Percentiles rank a stretch among this genome's conserved stretches.
phyloP scores from a whole-genome alignment of 2,329 filamentous ascomycete species.

The Alternaria angustiovoidea region DNA sequence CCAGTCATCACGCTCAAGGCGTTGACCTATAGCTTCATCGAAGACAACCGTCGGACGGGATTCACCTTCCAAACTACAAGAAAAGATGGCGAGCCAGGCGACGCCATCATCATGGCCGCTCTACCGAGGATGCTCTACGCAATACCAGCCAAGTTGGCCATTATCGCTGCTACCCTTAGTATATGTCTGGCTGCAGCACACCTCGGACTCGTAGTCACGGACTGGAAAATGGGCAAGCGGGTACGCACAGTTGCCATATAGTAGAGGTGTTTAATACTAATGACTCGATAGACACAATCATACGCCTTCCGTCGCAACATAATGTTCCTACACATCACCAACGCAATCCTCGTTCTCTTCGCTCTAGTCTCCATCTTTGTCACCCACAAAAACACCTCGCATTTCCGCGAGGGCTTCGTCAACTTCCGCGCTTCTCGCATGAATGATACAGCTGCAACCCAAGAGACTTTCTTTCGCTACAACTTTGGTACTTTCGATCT shows the following conservation, averaged over 20 bases:
- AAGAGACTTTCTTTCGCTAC: constrained; percentile 35
- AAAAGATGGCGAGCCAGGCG: constrained; percentile 12
- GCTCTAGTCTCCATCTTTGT: constrained; percentile 41
- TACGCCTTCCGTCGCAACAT: constrained; percentile 46
- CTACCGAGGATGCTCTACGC: constrained; percentile 37
- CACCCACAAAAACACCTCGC: constrained; percentile 41
- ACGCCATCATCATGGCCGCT: constrained; percentile 37
- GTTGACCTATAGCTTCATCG: constrained; percentile 44
- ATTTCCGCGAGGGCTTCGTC: constrained; percentile 39
- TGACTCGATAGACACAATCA: constrained; percentile 32
- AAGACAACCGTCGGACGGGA: constrained; percentile 41
- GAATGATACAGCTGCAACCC: constrained; percentile 17
- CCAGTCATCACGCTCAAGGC: constrained; percentile 39
- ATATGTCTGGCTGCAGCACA: constrained; percentile 33
- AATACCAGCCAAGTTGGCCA: constrained; percentile 39
- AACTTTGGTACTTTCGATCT: constrained; percentile 47
- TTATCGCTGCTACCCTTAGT: constrained; percentile 35
- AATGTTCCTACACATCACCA: constrained; percentile 44
- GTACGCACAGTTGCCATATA: constrained; percentile 15
- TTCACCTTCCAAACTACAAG: constrained; percentile 37
- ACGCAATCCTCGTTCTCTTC: constrained; percentile 41
- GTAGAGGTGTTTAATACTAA: not conserved
- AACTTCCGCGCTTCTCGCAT: constrained; percentile 30
- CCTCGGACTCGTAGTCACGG: constrained; percentile 30
- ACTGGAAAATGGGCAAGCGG: constrained; percentile 38